Evolutionary conservation across 148 eudicot species (phyloP).

Genomic region (Selenicereus undatus): DNA sequence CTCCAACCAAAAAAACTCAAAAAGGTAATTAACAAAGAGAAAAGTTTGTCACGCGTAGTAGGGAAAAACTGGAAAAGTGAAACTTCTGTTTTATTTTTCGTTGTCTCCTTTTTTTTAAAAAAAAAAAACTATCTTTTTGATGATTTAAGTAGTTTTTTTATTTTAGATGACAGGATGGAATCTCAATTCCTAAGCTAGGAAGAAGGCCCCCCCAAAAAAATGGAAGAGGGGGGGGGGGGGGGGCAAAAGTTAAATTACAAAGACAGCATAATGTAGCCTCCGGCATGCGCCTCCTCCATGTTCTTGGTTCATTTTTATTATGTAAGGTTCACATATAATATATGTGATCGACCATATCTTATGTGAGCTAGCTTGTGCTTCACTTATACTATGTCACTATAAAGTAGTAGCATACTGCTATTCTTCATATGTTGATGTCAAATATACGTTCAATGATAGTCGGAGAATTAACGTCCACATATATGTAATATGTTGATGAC

Average conservation of each 20-base stretch:
- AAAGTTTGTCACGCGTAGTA: slow-evolving; percentile 17
- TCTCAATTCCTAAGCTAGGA: slow-evolving; percentile 5
- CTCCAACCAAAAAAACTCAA: not conserved
- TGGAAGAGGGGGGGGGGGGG: too few species aligned
- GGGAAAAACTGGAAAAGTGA: slow-evolving; percentile 9
- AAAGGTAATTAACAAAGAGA: not conserved
- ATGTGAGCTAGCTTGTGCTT: not conserved
- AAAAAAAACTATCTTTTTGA: not conserved
- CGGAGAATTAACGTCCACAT: too few species aligned
- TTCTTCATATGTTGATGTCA: too few species aligned
- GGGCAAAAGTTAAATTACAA: not conserved
- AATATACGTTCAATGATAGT: too few species aligned
- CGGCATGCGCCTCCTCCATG: slow-evolving; percentile 14
- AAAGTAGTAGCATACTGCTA: too few species aligned
- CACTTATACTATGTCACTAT: not conserved
- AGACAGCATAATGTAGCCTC: slow-evolving; percentile 17
- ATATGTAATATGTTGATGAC: too few species aligned
- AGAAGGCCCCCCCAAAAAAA: not conserved
- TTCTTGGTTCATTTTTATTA: not conserved
- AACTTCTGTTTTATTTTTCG: not conserved
- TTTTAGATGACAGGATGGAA: not conserved
- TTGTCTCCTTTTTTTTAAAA: not conserved
- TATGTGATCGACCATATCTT: not conserved
- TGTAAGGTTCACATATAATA: not conserved
- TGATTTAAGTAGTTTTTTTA: not conserved